Base-by-base conservation (phyloP, 139 green algal genomes). In the Asterochloris sp. region DNA sequence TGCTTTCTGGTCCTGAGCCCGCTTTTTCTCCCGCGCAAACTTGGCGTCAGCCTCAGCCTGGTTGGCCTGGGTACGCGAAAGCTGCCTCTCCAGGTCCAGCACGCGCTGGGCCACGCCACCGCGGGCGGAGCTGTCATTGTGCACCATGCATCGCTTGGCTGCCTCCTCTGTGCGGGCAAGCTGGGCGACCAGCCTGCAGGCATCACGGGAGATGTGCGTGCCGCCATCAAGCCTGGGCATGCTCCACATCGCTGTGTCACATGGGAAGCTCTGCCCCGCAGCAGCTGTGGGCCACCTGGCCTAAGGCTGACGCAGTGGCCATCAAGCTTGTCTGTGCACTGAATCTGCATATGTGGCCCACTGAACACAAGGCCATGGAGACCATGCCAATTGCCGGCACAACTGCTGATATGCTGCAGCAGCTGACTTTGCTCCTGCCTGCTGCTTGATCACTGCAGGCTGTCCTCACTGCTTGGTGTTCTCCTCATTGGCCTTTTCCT, bases 161-260 rank as follows among this genome's bases (percentile, higher is more conserved):
- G 91, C 90, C 78, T 95, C 91, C 81, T 96, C 92, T 21, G 91
- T 95, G 9, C 92, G 80, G 0, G 91, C 91, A 16, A 96, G 90
- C 87, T 95, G 91, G 0, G 91, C 91, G 4, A 89, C 82, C 28
- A 96, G 89, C 85, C 92, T 96, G 86, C 54, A 81, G 13, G 21
- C 38, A 54, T 54, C 38, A 54, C 38, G 38, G 4, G 38, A 54
- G 38, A 6, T 54, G 38, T 54, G 38, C 38, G 38, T 54, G 38
- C 38, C 38, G 38, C 38, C 38, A 54, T 54, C 38, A 54, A 54
- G 38, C 38, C 6, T 54, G 2, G n/a, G n/a, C n/a, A n/a, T n/a
- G n/a, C n/a, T n/a, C n/a, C n/a, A n/a, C n/a, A n/a, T n/a, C n/a
- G n/a, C n/a, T n/a, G n/a, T n/a, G 38, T 6, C 38, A 54, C 38